Percentiles rank a stretch among this genome's conserved stretches.
Conservation (phyloP, 2,329 filamentous ascomycete species). For the Aspergillus alliaceus region DNA sequence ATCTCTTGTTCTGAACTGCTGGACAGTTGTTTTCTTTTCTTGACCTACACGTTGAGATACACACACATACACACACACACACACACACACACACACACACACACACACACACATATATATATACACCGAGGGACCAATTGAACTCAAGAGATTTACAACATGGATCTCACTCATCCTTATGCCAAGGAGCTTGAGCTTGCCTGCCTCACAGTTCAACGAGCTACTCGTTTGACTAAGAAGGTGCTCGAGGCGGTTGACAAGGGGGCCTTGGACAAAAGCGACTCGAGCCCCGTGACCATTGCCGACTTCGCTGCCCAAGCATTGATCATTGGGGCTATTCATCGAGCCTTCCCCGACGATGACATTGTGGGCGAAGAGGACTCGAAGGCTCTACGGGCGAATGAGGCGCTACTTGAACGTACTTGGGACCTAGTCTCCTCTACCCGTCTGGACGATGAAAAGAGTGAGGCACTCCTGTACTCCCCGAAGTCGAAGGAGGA, state of each 20-base stretch:
- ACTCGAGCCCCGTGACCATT: slow-evolving; percentile 62
- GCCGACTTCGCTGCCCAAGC: slow-evolving; percentile 66
- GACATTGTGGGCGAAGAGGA: slow-evolving; percentile 64
- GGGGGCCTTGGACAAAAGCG: slow-evolving; percentile 56
- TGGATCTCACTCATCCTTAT: slow-evolving; percentile 29
- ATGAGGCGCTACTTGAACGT: slow-evolving; percentile 50
- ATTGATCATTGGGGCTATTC: slow-evolving; percentile 59
- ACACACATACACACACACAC: no score
- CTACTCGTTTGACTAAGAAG: slow-evolving; percentile 58
- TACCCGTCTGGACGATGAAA: slow-evolving; percentile 34
- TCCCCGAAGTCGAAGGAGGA: slow-evolving; percentile 51
- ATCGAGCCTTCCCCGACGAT: slow-evolving; percentile 55
- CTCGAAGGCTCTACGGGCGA: slow-evolving; percentile 52
- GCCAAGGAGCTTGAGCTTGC: slow-evolving; percentile 38
- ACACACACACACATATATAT: no score
- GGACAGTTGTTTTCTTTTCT: background rate
- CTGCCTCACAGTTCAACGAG: slow-evolving; percentile 53
- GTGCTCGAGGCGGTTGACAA: slow-evolving; percentile 52
- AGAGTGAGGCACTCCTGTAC: slow-evolving; percentile 35
- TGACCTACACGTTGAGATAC: background rate
- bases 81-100: no score
- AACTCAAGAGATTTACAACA: slow-evolving; percentile 11
- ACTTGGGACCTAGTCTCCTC: slow-evolving; percentile 57
- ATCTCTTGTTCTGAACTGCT: background rate
- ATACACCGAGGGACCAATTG: background rate